Conservation (phyloP, 352 stramenopile genomes). For the Phytophthora uliginosa region DNA sequence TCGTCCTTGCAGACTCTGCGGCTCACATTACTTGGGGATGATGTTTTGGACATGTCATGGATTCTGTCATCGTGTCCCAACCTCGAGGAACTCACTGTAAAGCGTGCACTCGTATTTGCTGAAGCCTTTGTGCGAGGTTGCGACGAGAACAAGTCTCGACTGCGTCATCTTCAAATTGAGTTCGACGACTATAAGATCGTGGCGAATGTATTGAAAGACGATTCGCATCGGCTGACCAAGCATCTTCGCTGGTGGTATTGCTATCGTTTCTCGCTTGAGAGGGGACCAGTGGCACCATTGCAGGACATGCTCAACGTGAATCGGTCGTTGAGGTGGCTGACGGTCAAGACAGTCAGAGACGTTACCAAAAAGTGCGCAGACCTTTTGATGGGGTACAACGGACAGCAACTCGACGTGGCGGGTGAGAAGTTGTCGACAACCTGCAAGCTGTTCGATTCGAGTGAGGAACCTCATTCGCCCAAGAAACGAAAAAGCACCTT, state of each 20-base stretch:
- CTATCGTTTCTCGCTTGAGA: neutral
- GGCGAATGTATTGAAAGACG: neutral
- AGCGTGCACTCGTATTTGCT: neutral
- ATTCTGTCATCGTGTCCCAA: neutral
- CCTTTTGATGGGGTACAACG: neutral
- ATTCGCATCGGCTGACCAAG: neutral
- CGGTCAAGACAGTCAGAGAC: neutral
- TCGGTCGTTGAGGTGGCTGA: neutral
- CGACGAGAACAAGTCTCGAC: neutral
- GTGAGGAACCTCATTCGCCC: neutral
- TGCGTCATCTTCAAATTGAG: neutral
- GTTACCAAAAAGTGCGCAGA: neutral
- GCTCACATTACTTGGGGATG: neutral
- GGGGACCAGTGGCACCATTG: neutral
- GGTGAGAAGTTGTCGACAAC: neutral
- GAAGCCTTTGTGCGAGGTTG: neutral
- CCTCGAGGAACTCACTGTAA: neutral
- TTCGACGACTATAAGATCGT: neutral
- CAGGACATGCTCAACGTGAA: neutral
- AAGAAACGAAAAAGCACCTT: neutral
- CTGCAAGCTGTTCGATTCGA: neutral
- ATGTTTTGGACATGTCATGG: neutral
- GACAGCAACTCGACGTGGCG: neutral
- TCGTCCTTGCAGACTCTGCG: neutral
- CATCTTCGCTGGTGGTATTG: neutral